These are phyloP conservation scores for Phytophthora hybrid DNA, from an alignment of 352 stramenopile genomes.

Conservation along the genomic window DNA sequence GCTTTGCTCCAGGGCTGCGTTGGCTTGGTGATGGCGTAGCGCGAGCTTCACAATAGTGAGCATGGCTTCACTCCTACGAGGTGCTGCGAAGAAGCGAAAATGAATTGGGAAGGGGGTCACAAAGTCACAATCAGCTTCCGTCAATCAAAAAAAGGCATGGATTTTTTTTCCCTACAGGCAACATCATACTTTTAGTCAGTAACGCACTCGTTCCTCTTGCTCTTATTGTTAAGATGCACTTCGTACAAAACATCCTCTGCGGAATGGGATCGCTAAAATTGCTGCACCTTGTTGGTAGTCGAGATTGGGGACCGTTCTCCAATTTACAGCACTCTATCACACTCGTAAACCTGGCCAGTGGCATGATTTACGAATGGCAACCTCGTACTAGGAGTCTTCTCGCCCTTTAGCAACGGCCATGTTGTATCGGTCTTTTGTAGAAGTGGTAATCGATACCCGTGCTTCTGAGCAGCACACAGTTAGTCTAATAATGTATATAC, in stretches of 20 bases:
- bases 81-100: neutral
- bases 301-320: neutral
- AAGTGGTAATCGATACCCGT: slow-evolving; percentile 89
- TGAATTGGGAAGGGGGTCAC: neutral
- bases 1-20: slow-evolving; percentile 3
- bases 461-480: slow-evolving; percentile 35
- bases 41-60: slow-evolving; percentile 2
- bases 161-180: neutral
- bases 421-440: slow-evolving; percentile 41
- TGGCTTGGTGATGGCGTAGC: slow-evolving; percentile 6
- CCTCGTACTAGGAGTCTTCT: neutral
- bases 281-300: slow-evolving; percentile 11
- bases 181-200: slow-evolving; percentile 4
- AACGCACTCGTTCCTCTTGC: slow-evolving; percentile 10
- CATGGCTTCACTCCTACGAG: neutral
- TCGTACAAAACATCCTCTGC: slow-evolving; percentile 20
- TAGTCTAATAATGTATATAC: slow-evolving; percentile 36
- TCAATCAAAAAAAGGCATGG: neutral
- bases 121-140: neutral
- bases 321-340: slow-evolving; percentile 4
- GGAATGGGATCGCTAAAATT: slow-evolving; percentile 27
- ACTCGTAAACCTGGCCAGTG: neutral
- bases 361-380: neutral
- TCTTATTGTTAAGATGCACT: slow-evolving; percentile 27
- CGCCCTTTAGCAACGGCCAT: neutral